Evolutionary conservation across 208 protist genomes (phyloP).

Genomic region (Trypanosoma scelopori): DNA sequence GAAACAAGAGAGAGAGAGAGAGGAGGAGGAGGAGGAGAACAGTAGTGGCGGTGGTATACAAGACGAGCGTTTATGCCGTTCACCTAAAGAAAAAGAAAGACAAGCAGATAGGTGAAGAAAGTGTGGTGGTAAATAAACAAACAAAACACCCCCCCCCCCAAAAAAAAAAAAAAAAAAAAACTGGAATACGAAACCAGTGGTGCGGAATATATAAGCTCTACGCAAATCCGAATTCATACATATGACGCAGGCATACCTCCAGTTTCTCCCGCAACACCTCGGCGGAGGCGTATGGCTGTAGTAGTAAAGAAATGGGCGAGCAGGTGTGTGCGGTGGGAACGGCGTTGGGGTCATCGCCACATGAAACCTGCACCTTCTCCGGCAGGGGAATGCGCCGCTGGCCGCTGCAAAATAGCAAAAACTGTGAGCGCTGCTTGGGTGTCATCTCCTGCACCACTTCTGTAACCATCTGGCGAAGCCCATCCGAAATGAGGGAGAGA

Average conservation of each 20-base stretch:
- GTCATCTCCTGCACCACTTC: conserved; percentile 61
- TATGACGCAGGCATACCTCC: conserved; percentile 62
- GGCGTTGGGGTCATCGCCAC: conserved; percentile 70
- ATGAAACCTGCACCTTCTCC: conserved; percentile 76
- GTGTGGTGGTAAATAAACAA: too few relatives aligned
- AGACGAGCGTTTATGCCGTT: conserved; percentile 2
- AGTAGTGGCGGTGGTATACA: conserved; percentile 1
- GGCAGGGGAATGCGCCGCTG: conserved; percentile 81
- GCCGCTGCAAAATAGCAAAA: conserved; percentile 86
- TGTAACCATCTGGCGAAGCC: conserved; percentile 51
- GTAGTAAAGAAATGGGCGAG: conserved; percentile 80
- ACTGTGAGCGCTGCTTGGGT: conserved; percentile 54
- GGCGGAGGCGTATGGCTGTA: conserved; percentile 71
- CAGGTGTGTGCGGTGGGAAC: conserved; percentile 89
- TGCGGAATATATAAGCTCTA: conserved; percentile 21
- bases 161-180: conserved; percentile 12
- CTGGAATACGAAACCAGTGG: not conserved
- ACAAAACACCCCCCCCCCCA: too few relatives aligned
- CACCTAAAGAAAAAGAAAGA: not conserved
- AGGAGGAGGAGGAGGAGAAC: not conserved
- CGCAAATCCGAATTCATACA: conserved; percentile 80
- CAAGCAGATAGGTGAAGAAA: too few relatives aligned
- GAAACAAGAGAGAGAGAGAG: conserved; percentile 4
- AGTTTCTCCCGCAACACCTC: conserved; percentile 59
- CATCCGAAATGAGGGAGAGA: conserved; percentile 42